Base-by-base conservation (phyloP, 306 rosid genomes). In the Corylus avellana region DNA sequence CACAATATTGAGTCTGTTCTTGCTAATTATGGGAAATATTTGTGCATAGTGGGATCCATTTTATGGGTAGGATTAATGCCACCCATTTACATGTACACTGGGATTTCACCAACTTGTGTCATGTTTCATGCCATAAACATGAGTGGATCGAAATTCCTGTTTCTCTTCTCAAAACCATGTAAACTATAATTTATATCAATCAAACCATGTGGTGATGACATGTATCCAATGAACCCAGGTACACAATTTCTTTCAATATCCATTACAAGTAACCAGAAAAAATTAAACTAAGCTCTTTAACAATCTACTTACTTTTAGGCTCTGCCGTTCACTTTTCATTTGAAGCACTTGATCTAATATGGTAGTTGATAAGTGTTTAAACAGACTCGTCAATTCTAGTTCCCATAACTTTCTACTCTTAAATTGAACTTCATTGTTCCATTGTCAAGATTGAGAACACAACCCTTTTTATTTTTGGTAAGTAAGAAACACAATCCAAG, bases 181-280 rank as follows among this genome's bases (percentile, higher is more conserved):
- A 7, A 14, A 14, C 70, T 14, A 8, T 32, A 7, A 13, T 13
- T 64, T 12, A 35, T 17, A 32, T 64, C 47, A 64, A 32, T 13
- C 46, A 54, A 77, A 51, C 58, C 82, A 73, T 13, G 48, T 17
- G 63, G 72, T 55, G 68, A 71, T 76, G 7, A 64, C 37, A 22
- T 48, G 25, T 42, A 8, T 62, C 56, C 73, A 51, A 69, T 58
- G 53, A 59, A 62, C 61, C 59, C 27, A 14, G 12, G 79, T 67
- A 55, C 17, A 57, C 16, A 73, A 37, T 56, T 18, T 80, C 61
- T 44, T 46, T 55, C 51, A 67, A 57, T 37, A 27, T 73, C 35
- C 17, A 58, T 58, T 46, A 16, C 39, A 32, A 32, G 46, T 13
- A 29, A 6, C 70, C 18, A 63, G 14, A 27, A 63, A 63, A 57